Conservation (phyloP, 2,329 filamentous ascomycete genomes). For the Monosporascus sp. region DNA sequence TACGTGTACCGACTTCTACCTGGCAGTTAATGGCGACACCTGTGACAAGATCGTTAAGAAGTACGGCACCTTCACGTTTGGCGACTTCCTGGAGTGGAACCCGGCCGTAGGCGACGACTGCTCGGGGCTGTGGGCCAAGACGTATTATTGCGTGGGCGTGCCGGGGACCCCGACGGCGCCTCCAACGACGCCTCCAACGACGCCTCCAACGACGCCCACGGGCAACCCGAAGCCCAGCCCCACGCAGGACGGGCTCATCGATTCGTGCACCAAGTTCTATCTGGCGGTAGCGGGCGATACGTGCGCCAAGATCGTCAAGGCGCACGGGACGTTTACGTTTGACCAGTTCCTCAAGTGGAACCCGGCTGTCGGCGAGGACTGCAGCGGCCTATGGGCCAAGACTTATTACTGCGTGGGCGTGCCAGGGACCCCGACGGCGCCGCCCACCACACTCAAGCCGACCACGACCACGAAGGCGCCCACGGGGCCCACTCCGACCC, state of each 20-base stretch:
- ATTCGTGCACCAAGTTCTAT: neutral
- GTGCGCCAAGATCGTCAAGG: neutral
- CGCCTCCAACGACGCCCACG: too few species aligned
- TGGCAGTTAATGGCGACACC: too few species aligned
- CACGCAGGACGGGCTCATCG: neutral
- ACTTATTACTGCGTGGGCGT: neutral
- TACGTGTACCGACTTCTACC: too few species aligned
- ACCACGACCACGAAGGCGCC: neutral
- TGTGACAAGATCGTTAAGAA: too few species aligned
- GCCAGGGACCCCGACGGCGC: neutral
- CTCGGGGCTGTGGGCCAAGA: too few species aligned
- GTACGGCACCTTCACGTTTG: too few species aligned
- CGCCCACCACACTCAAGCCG: too few species aligned
- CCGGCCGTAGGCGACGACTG: too few species aligned
- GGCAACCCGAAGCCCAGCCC: neutral
- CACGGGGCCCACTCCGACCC: neutral
- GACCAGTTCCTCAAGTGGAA: neutral
- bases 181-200: too few species aligned
- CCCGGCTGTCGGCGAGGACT: neutral
- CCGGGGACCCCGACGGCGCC: too few species aligned
- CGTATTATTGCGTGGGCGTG: too few species aligned
- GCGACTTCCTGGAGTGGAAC: neutral
- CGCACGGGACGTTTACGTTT: neutral
- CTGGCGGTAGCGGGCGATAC: neutral
- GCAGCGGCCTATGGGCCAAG: neutral